These are phyloP conservation scores for Starmerella ratchasimensis DNA, from an alignment of 805 yeast genomes.

Conservation along the genomic window DNA sequence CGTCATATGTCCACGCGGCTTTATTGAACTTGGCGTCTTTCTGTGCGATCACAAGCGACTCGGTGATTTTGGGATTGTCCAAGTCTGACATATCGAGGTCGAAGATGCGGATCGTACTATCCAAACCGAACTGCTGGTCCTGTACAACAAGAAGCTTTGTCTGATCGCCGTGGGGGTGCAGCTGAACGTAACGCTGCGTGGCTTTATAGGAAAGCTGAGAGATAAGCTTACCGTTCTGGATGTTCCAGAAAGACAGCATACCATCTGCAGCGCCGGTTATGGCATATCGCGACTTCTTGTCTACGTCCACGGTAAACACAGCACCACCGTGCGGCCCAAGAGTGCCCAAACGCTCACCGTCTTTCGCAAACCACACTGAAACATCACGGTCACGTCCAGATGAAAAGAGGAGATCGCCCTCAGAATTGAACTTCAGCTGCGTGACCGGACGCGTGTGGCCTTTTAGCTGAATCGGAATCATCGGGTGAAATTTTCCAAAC, in stretches of 20 bases:
- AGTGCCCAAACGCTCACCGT: conserved; percentile 95
- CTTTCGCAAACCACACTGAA: conserved; percentile 83
- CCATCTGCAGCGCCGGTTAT: conserved; percentile 89
- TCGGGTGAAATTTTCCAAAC: conserved; percentile 8
- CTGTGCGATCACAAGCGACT: conserved; percentile 32
- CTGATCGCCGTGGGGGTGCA: conserved; percentile 56
- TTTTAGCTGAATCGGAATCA: conserved; percentile 33
- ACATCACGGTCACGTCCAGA: conserved; percentile 80
- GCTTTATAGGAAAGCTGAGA: conserved; percentile 56
- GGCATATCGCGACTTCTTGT: conserved; percentile 48
- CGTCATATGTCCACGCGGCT: conserved; percentile 78
- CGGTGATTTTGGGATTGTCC: conserved; percentile 33
- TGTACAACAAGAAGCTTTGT: conserved; percentile 52
- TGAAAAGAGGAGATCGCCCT: conserved; percentile 86
- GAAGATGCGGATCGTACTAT: conserved; percentile 61
- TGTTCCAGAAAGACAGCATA: conserved; percentile 72
- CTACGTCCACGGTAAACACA: conserved; percentile 86
- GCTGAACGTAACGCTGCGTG: conserved; percentile 85
- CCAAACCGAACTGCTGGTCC: conserved; percentile 84
- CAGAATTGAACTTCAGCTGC: conserved; percentile 87
- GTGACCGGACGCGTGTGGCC: conserved; percentile 98
- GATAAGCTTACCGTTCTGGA: conserved; percentile 48
- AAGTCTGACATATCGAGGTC: conserved; percentile 40
- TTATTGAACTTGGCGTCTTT: conserved; percentile 34
- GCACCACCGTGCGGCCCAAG: conserved; percentile 83